phyloP scores from a whole-genome alignment of 192 early-diverging fungal species.

The Helicostylum pulchrum region DNA sequence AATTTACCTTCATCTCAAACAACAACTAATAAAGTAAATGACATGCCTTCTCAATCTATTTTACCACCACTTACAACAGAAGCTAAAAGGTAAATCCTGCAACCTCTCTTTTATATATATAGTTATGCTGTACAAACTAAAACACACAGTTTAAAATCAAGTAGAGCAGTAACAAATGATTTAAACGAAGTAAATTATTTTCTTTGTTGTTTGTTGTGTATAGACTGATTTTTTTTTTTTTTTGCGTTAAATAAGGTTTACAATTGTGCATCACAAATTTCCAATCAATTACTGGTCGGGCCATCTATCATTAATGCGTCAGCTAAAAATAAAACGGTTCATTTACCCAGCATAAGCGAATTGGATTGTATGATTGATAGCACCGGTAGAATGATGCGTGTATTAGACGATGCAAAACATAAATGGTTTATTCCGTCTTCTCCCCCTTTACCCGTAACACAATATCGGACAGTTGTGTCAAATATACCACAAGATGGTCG shows the following conservation, averaged over 20 bases:
- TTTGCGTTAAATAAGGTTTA: conserved; percentile 1
- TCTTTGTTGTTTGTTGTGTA: neutral
- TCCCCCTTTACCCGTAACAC: neutral
- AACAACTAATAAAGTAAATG: no score
- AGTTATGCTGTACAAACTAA: no score
- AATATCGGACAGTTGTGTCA: neutral
- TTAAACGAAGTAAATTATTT: neutral
- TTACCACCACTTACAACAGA: neutral
- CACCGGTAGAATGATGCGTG: neutral
- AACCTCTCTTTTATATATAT: no score
- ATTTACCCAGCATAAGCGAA: conserved; percentile 15
- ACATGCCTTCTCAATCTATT: no score
- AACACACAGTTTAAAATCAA: no score
- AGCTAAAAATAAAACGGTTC: neutral
- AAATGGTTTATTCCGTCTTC: neutral
- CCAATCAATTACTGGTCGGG: neutral
- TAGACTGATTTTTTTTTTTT: neutral
- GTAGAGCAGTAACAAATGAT: neutral
- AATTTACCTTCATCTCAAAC: no score
- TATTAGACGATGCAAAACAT: conserved; percentile 1
- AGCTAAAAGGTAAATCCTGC: no score
- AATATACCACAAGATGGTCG: no score
- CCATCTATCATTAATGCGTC: neutral
- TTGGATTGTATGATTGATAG: conserved; percentile 11
- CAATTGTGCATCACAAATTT: neutral